These are phyloP conservation scores for Neurospora discreta DNA, from an alignment of 495 filamentous ascomycete species.

Conservation along the genomic window DNA sequence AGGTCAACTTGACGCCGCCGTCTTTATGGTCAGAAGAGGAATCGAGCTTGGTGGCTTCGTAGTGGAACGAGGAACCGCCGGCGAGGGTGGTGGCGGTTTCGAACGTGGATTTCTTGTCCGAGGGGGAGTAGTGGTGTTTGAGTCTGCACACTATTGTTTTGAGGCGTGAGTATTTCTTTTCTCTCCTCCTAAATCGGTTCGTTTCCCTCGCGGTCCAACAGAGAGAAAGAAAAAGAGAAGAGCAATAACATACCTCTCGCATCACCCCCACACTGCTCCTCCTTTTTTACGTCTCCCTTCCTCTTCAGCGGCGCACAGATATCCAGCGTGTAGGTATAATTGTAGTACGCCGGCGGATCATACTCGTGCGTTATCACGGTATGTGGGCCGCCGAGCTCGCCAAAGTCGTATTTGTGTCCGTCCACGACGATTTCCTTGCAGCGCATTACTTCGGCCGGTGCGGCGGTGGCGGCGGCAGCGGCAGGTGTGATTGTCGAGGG, in stretches of 20 bases:
- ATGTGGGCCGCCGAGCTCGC: constrained; percentile 61
- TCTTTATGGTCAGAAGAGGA: not conserved
- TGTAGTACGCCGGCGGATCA: constrained; percentile 34
- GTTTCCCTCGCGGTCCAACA: not conserved
- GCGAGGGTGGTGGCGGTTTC: not conserved
- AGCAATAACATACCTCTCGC: constrained; percentile 42
- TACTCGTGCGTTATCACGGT: constrained; percentile 50
- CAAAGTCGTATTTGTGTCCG: constrained; percentile 44
- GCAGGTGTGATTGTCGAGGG: constrained; percentile 25
- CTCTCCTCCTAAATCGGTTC: not conserved
- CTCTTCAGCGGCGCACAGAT: constrained; percentile 58
- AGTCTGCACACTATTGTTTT: not conserved
- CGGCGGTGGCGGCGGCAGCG: not conserved
- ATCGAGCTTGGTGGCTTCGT: not conserved
- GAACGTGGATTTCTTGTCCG: not conserved
- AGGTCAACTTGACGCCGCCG: not conserved
- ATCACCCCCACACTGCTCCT: constrained; percentile 47
- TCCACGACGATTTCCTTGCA: constrained; percentile 52
- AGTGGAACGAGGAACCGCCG: not conserved
- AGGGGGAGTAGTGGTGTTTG: not conserved
- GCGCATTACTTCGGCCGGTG: constrained; percentile 14
- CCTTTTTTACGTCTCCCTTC: constrained; percentile 34
- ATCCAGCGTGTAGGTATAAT: constrained; percentile 84
- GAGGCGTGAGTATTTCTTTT: not conserved
- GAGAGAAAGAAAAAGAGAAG: not conserved